phyloP scores from a whole-genome alignment of 2,329 filamentous ascomycete species.

The Cylindrodendrum hubeiense region DNA sequence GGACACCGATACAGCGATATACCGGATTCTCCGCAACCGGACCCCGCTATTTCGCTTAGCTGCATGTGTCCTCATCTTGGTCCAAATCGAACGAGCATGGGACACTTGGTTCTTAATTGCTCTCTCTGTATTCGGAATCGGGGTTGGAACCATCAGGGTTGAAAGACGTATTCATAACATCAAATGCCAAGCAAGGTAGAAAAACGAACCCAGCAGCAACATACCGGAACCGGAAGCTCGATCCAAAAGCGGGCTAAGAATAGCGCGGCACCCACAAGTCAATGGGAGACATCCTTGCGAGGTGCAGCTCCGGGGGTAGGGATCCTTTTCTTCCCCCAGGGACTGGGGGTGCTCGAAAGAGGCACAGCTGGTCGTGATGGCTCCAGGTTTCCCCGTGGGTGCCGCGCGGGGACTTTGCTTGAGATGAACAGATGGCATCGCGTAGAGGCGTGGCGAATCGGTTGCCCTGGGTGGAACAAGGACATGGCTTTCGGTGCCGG shows the following conservation, averaged over 20 bases:
- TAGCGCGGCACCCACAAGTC: not conserved
- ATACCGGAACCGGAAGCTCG: not conserved
- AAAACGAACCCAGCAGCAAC: not conserved
- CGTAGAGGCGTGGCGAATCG: not conserved
- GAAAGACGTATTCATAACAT: not conserved
- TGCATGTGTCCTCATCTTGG: conserved; percentile 11
- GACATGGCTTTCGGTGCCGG: not conserved
- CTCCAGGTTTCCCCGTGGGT: not conserved
- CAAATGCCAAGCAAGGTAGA: not conserved
- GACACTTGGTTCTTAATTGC: not conserved
- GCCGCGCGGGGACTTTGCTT: not conserved
- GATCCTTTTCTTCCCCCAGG: not conserved
- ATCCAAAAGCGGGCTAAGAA: not conserved
- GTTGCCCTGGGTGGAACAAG: not conserved
- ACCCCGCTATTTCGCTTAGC: conserved; percentile 15
- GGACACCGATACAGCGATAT: conserved; percentile 4
- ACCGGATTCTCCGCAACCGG: not conserved
- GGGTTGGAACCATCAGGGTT: not conserved
- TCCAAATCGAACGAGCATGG: not conserved
- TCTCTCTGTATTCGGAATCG: not conserved
- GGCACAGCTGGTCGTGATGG: not conserved
- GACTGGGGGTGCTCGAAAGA: not conserved
- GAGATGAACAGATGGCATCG: not conserved
- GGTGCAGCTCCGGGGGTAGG: not conserved
- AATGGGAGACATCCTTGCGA: not conserved